Evolutionary conservation across 31 red algal species (phyloP).

Genomic region (Odonthalia washingtoniensis): DNA sequence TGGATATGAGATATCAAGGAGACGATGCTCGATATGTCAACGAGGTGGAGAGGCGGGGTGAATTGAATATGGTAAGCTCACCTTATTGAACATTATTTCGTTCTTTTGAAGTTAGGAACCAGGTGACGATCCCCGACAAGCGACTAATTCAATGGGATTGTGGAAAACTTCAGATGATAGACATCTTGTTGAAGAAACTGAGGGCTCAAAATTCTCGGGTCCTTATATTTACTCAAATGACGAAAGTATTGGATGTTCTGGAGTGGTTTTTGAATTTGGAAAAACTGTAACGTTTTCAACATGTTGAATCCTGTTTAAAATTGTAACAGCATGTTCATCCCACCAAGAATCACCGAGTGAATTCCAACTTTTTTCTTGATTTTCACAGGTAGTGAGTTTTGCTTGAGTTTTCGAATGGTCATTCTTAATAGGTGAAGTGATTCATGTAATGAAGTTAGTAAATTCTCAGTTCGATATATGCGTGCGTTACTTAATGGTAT

Average conservation of each 20-base stretch:
- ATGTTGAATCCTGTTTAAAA: too few relatives aligned
- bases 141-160: constrained; percentile 94
- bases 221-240: constrained; percentile 94
- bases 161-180: constrained; percentile 91
- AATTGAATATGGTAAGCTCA: not conserved
- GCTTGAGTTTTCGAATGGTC: too few relatives aligned
- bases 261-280: constrained; percentile 95
- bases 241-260: constrained; percentile 90
- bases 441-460: too few relatives aligned
- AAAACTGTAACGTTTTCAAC: too few relatives aligned
- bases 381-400: too few relatives aligned
- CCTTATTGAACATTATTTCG: constrained; percentile 56
- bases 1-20: constrained; percentile 59
- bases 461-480: too few relatives aligned
- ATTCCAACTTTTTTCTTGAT: too few relatives aligned
- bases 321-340: too few relatives aligned
- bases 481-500: too few relatives aligned
- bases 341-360: too few relatives aligned
- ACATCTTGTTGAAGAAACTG: constrained; percentile 67
- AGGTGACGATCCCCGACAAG: constrained; percentile 85
- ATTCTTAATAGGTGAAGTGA: too few relatives aligned
- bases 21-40: constrained; percentile 44
- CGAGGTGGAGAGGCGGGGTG: not conserved
- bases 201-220: constrained; percentile 59
- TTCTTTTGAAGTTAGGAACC: constrained; percentile 51